Evolutionary conservation across 164 flowering plant genomes (phyloP).

Genomic region (Pachysandra terminalis): DNA sequence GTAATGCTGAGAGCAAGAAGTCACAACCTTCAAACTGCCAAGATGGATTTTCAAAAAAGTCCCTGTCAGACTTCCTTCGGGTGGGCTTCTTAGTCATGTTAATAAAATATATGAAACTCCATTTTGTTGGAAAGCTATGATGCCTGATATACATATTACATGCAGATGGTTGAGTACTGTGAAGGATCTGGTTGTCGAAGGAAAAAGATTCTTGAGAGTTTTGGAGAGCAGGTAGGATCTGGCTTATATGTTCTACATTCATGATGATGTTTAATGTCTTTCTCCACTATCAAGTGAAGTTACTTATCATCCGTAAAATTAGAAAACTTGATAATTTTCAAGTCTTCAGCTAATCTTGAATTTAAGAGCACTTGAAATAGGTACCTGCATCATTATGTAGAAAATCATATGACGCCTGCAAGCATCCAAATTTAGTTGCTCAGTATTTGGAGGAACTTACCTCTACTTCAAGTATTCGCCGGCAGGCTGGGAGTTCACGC

Average conservation of each 20-base stretch:
- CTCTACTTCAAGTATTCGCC: conserved; percentile 25
- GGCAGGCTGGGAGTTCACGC: conserved; percentile 30
- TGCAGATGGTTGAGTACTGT: conserved; percentile 87
- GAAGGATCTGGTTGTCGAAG: conserved; percentile 82
- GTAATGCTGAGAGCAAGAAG: conserved; percentile 52
- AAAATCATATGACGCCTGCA: conserved; percentile 91
- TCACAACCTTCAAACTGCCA: conserved; percentile 38
- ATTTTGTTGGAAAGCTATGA: background rate
- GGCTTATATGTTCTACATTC: background rate
- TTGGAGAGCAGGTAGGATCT: conserved; percentile 78
- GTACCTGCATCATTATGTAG: conserved; percentile 57
- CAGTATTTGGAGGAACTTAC: conserved; percentile 60
- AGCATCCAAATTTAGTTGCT: conserved; percentile 66
- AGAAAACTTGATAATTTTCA: too few relatives aligned
- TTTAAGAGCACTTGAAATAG: too few relatives aligned
- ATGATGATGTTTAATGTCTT: background rate
- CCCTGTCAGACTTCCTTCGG: conserved; percentile 58
- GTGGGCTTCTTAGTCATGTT: conserved; percentile 25
- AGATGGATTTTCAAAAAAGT: conserved; percentile 43
- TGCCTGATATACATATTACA: conserved; percentile 1
- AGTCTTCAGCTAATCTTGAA: too few relatives aligned
- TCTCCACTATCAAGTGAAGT: background rate
- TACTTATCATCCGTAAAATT: conserved; percentile 2
- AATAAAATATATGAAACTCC: conserved; percentile 1
- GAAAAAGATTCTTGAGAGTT: conserved; percentile 78